Evolutionary conservation across 306 rosid genomes (phyloP), one percentile per base, ranked within the genome.

Genomic region (Datisca glomerata): DNA sequence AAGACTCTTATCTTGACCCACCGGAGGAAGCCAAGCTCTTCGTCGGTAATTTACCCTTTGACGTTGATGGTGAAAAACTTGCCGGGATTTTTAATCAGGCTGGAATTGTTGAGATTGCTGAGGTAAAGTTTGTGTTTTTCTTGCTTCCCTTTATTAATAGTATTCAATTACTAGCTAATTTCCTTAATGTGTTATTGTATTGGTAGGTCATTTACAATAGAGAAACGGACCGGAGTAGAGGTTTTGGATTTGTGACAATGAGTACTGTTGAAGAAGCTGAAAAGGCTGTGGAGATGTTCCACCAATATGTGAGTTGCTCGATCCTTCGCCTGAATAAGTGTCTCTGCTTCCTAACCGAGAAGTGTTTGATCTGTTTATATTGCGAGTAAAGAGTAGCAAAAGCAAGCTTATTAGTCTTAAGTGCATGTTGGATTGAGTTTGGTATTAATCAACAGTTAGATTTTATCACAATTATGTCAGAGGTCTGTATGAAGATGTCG

Each of bases 1-100:
- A 45, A 23, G 65, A 51, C 12, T 47, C 20, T 8, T 66, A 52
- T 49, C 62, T 61, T 2, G 72, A 66, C 22, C 72, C 72, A 3
- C 66, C 66, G 3, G 72, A 66, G 38, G 72, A 66, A 45, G 72
- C 72, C 32, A 66, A 66, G 62, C 72, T 66, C 33, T 66, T 46
- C 37, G 72, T 66, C 52, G 72, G 72, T 10, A 66, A 66, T 37
- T 43, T 66, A 41, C 72, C 72, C 20, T 66, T 32, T 29, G 72
- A 66, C 22, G 62, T 59, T 21, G 72, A 53, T 36, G 57, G 72
- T 48, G 72, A 59, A 52, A 53, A 29, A 4, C 72, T 66, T 38
- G 72, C 72, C 46, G 29, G 53, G 33, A 39, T 47, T 25, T 66
- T 66, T 37, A 59, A 54, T 40, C 47, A 66, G 14, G 72, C 67